Evolutionary conservation across 2,329 filamentous ascomycete species (phyloP), one percentile per base, ranked within the genome.

Genomic region (Thermothelomyces thermophilus): DNA sequence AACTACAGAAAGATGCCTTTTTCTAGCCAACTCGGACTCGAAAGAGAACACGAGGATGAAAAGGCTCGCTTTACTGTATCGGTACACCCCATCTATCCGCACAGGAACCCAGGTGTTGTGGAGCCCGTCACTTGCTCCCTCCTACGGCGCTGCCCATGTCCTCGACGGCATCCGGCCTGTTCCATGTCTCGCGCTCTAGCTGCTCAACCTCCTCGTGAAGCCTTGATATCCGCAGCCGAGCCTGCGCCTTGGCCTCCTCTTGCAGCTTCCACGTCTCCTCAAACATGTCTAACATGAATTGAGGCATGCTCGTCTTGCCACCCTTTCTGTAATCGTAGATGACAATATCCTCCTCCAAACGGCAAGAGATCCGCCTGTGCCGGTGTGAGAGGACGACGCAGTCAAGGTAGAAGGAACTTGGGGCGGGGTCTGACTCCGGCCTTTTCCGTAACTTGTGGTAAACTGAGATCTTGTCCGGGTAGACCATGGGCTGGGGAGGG

Each of bases 381-480:
- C 73, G 71, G 64, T 95, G 87, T 1, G 88, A 94, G 14, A 95
- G 64, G 43, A 95, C 73, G n/a, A 81, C 64, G 43, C 74, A 77
- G 57, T 82, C 75, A 49, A 83, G 64, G 47, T 78, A 65, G 55
- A 91, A 77, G 17, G 77, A 75, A 51, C 76, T 74, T 5, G 70
- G 71, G 37, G 64, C 63, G 43, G 67, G 65, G 3, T 56, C 44
- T 0, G 51, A 31, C 16, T 69, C 61, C 0, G 68, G 66, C 2
- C 82, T 84, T 20, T 68, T 65, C 2, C 75, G 69, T 11, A 95
- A 76, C 64, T 85, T 90, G 69, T 95, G 89, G 60, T 91, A 85
- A 17, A 93, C 87, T 0, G 86, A 89, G 54, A 95, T 80, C 42
- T 79, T 77, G 66, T 95, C 90, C 0, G 90, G 90, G 66, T 80